Base-by-base conservation (phyloP, 1,284 basidiomycete genomes). In the Boletus sp. region DNA sequence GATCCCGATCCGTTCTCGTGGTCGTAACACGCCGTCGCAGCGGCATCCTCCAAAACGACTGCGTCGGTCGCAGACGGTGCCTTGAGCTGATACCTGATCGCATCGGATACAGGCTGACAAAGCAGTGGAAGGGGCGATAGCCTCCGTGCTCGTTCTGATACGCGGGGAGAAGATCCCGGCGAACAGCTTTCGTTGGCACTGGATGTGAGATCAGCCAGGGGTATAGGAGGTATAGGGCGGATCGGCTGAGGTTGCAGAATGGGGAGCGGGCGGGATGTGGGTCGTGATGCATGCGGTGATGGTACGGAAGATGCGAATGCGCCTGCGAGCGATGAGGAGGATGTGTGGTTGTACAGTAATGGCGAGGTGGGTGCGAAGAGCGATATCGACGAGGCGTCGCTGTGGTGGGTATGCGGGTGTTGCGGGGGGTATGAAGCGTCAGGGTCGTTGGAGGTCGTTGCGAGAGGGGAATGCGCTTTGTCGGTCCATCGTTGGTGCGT, bases 201-300 rank as follows among this genome's bases (percentile, higher is more conserved):
- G 28, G 74, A 76, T 7, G 83, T 75, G 58, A 85, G 74, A 54
- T 78, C 74, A 16, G 79, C 78, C 35, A 85, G 74, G 28, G 82
- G 81, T 40, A 85, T 76, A 56, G 82, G 81, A 16, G 83, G 83
- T 69, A 85, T 85, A 19, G 76, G 78, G 30, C 83, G 80, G 50
- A 77, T 80, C 49, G 83, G 83, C 61, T 83, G 83, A 23, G 83
- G 83, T 66, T 85, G 83, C 61, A 80, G 73, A 43, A 84, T 74
- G 57, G 79, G 78, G 44, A 83, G 65, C 17, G 68, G 64, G 27
- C 13, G 23, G 23, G 65, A 49, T 35, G 60, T 56, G 52, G 65
- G 58, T 54, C 67, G 69, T 52, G 67, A 61, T 40, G 60, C 53
- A 53, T 60, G 56, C 7, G 56, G 52, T 51, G 62, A 57, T 52